Evolutionary conservation across 2,329 filamentous ascomycete species (phyloP), one percentile per base, ranked within the genome.

Genomic region (Shiraia bambusicola): DNA sequence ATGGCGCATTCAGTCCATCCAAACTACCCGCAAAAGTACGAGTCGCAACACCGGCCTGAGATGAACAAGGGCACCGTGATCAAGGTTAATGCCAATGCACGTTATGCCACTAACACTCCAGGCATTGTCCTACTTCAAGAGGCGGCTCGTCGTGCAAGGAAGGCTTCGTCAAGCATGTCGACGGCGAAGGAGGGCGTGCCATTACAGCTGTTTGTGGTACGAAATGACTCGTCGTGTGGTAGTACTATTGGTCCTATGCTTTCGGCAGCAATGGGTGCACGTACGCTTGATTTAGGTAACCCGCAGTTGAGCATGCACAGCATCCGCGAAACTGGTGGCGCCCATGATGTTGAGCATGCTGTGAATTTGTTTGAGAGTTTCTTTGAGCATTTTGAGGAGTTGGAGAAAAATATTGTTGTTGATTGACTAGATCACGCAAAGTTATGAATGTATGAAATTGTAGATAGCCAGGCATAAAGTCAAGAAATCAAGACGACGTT

Each of bases 181-280:
- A 68, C 72, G 10, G 66, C 73, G 33, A 81, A 79, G 33, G 73
- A 76, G 25, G 83, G 82, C 16, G 90, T 97, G 14, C 93, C 93
- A 11, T 78, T 98, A 39, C 93, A 98, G 74, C 76, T 97, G 28
- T 97, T 97, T 61, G 93, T 98, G 28, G 92, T 97, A 33, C 82
- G 91, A 63, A 98, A 98, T 70, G 93, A 98, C 68, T 93, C 87
- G 3, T 83, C 87, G 37, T 98, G 93, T 69, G 93, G 93, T 41
- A 92, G 88, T 73, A 98, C 93, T 26, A 98, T 98, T 62, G 93
- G 93, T 0, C 93, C 93, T n/a, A 96, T 96, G 84, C 76, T 97
- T 32, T 87, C 87, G 39, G 90, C 92, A 16, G 85, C 85, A 45
- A 75, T 97, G 58, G 93, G 93, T 42, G 83, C 89, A 40, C 79